Evolutionary conservation across 2,329 filamentous ascomycete genomes (phyloP).

Genomic region (Didymella glomerata): DNA sequence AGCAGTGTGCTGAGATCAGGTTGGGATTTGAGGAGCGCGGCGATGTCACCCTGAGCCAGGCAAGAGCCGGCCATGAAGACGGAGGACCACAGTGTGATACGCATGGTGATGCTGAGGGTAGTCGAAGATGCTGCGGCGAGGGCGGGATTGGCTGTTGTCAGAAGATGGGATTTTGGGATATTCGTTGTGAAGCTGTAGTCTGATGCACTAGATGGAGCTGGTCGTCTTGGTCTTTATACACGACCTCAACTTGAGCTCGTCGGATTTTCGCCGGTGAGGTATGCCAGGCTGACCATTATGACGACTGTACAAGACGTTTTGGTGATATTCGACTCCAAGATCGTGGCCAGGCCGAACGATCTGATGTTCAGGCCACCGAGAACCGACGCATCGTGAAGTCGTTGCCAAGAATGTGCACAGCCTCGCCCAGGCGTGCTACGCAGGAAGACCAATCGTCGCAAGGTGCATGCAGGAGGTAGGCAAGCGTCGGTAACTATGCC

Average conservation of each 20-base stretch:
- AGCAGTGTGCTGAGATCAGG: slow-evolving; percentile 44
- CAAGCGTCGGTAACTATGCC: neutral
- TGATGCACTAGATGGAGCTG: slow-evolving; percentile 7
- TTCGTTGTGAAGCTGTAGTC: slow-evolving; percentile 7
- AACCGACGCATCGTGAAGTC: slow-evolving; percentile 10
- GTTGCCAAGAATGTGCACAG: slow-evolving; percentile 18
- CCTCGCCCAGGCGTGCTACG: slow-evolving; percentile 16
- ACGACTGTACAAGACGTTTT: slow-evolving; percentile 21
- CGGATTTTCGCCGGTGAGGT: slow-evolving; percentile 8
- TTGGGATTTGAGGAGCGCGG: slow-evolving; percentile 42
- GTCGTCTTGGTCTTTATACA: slow-evolving; percentile 22
- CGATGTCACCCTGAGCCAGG: slow-evolving; percentile 44
- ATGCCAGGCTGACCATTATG: slow-evolving; percentile 14
- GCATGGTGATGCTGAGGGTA: slow-evolving; percentile 28
- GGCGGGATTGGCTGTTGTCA: neutral
- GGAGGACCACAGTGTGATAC: slow-evolving; percentile 28
- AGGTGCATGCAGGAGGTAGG: neutral
- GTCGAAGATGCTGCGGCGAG: slow-evolving; percentile 5
- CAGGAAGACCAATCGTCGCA: neutral
- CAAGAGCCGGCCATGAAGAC: slow-evolving; percentile 32
- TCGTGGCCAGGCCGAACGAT: slow-evolving; percentile 1
- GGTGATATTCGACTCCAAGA: slow-evolving; percentile 5
- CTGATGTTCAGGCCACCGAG: slow-evolving; percentile 7
- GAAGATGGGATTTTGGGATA: neutral
- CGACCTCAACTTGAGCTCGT: neutral